Evolutionary conservation across 257 asterid genomes (phyloP).

Genomic region (Rubia yunnanensis): DNA sequence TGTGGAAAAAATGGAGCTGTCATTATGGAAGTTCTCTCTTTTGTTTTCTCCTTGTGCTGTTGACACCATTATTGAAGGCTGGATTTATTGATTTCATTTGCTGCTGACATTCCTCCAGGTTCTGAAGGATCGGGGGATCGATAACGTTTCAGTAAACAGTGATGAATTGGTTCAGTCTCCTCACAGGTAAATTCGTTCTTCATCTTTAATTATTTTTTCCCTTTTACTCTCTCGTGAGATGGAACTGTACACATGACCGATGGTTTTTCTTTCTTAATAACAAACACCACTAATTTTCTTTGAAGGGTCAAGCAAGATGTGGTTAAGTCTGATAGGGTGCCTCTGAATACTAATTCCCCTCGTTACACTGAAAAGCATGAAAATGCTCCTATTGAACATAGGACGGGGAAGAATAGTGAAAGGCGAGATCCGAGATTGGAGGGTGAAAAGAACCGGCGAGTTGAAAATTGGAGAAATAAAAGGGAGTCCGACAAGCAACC

Average conservation of each 20-base stretch:
- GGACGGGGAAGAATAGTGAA: conserved; percentile 35
- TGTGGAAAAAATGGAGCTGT: background rate
- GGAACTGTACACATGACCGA: background rate
- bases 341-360: conserved; percentile 25
- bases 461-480: conserved; percentile 51
- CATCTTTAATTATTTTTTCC: conserved; percentile 7
- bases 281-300: background rate
- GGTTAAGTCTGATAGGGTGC: conserved; percentile 32
- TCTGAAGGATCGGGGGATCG: conserved; percentile 62
- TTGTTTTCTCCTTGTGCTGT: background rate
- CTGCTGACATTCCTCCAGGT: conserved; percentile 34
- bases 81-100: conserved; percentile 5
- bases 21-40: background rate
- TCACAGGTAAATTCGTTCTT: conserved; percentile 33
- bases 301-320: conserved; percentile 51
- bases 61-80: background rate
- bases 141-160: conserved; percentile 31
- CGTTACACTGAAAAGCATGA: conserved; percentile 40
- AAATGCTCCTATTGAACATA: conserved; percentile 28
- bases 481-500: conserved; percentile 42
- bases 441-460: conserved; percentile 52
- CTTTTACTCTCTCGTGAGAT: background rate
- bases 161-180: conserved; percentile 42
- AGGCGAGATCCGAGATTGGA: conserved; percentile 54
- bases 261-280: background rate